phyloP scores from a whole-genome alignment of 768 basidiomycete species.

The Rhodotorula graminis region DNA sequence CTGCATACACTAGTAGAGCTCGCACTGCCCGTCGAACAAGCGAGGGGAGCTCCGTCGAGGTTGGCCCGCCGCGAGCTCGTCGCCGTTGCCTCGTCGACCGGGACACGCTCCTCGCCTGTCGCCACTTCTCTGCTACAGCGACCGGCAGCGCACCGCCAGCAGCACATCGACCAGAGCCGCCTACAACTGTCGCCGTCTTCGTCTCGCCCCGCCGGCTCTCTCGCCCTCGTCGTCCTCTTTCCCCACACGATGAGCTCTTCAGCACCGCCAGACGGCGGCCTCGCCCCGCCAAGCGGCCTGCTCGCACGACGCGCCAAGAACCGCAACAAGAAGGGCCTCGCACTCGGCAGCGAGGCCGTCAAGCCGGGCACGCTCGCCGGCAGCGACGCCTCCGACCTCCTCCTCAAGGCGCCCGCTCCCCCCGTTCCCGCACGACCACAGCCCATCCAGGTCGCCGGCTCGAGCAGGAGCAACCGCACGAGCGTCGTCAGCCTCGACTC shows the following conservation, averaged over 20 bases:
- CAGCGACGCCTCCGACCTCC: constrained; percentile 1
- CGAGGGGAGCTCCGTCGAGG: no score
- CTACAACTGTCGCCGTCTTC: no score
- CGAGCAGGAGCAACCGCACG: constrained; percentile 6
- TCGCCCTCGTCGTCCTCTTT: no score
- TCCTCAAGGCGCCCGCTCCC: constrained; percentile 1
- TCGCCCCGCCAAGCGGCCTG: background rate
- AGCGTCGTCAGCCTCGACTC: constrained; percentile 4
- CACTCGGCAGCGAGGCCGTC: constrained; percentile 31
- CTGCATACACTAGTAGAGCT: no score
- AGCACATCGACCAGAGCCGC: no score
- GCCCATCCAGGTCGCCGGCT: constrained; percentile 29
- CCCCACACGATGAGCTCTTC: background rate
- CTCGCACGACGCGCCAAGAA: constrained; percentile 24
- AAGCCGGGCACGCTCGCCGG: constrained; percentile 39
- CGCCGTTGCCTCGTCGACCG: no score
- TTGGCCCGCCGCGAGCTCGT: no score
- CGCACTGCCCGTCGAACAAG: no score
- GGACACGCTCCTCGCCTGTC: no score
- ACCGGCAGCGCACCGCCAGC: no score
- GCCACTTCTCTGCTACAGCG: no score
- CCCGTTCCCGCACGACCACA: constrained; percentile 1
- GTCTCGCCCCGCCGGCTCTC: background rate
- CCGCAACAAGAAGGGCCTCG: constrained; percentile 42
- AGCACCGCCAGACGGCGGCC: background rate